Percentiles rank a stretch among this genome's conserved stretches.
Conservation (phyloP, 139 green algal species). For the Chlamydomonas sp. region DNA sequence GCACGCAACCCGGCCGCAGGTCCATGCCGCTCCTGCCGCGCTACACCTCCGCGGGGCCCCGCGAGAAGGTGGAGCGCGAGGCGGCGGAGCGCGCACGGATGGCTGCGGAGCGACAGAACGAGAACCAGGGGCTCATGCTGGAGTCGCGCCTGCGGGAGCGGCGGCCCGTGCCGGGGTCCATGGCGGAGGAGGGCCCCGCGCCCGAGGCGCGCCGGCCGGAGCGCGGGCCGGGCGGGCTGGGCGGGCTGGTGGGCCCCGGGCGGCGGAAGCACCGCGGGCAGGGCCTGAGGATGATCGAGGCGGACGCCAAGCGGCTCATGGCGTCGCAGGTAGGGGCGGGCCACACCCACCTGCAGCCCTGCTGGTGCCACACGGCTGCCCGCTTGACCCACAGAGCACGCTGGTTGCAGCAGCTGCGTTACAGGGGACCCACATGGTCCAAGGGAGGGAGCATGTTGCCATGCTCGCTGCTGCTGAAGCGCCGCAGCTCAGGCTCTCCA, state of each 20-base stretch:
- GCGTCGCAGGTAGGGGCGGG: conserved; percentile 12
- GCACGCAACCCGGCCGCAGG: not conserved
- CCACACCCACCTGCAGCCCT: no score
- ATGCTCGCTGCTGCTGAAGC: no score
- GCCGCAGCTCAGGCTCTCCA: no score
- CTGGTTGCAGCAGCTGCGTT: no score
- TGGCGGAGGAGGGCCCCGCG: conserved; percentile 3
- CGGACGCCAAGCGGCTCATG: conserved; percentile 19
- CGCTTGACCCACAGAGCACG: no score
- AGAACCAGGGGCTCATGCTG: conserved; percentile 8
- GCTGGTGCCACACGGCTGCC: no score
- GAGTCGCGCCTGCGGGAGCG: conserved; percentile 29
- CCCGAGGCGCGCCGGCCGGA: not conserved
- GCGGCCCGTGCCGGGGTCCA: conserved; percentile 12
- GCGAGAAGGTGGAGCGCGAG: conserved; percentile 32
- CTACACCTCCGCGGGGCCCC: conserved; percentile 26
- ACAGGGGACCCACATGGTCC: no score
- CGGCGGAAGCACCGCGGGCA: conserved; percentile 31
- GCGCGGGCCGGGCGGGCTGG: not conserved
- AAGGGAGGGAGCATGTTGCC: no score
- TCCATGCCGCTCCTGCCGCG: conserved; percentile 28
- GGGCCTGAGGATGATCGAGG: conserved; percentile 22
- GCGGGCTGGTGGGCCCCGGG: not conserved
- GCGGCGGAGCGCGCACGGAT: conserved; percentile 1
- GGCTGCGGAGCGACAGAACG: not conserved